Base-by-base conservation (phyloP, 345 rosid genomes). In the Hibiscus syriacus region DNA sequence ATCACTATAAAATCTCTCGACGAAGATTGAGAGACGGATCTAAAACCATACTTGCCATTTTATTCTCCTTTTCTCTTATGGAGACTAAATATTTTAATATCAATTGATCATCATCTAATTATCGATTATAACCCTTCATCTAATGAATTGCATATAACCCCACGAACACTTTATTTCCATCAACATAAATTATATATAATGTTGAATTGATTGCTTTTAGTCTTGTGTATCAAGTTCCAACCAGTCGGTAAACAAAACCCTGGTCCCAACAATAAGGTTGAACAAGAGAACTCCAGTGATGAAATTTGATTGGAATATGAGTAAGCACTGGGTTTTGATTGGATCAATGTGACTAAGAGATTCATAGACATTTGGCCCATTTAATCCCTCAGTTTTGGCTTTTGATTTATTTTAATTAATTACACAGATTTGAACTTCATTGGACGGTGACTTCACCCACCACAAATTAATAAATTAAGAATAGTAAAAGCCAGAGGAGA, bases 381-480 rank as follows among this genome's bases (percentile, higher is more conserved):
- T n/a, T n/a, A n/a, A n/a, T n/a, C n/a, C n/a, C n/a, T n/a, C n/a
- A n/a, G n/a, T n/a, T n/a, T n/a, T n/a, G n/a, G n/a, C n/a, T n/a
- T 52, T 66, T 32, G 19, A 43, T 12, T 12, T 43, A 12, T 32
- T 12, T 43, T 43, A 12, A 43, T 20, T 9, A 16, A 2, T 0
- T 66, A 22, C 16, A 54, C 13, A 62, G 56, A 68, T 63, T 45
- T 54, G 52, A 27, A 36, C 13, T 64, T 36, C 39, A 58, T 39
- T 43, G 65, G 72, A 67, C 14, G 68, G 13, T 34, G n/a, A n/a
- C n/a, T n/a, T n/a, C 30, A 25, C 59, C 65, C 65, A 49, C 49
- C 50, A 30, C 12, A 54, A 27, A 9, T 26, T 29, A 49, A 0
- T 43, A 43, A 43, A 45, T 43, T 23, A 54, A 54, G 16, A 36